Base-by-base conservation (phyloP, 345 rosid species). In the Stellera chamaejasme region DNA sequence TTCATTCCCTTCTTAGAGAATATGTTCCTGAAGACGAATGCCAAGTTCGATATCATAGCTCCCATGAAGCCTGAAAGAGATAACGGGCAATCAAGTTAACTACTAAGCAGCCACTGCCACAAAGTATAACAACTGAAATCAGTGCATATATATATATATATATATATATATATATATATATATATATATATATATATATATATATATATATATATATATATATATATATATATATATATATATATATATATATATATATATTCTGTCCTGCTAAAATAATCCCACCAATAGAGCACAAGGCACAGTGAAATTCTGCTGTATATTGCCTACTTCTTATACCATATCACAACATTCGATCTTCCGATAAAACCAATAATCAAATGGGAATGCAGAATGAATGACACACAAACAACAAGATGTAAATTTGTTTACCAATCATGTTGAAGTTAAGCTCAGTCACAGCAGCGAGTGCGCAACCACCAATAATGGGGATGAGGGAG, bases 401-500 rank as follows among this genome's bases (percentile, higher is more conserved):
- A 27, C 25, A 43, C 23, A 54, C 53, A 48, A 42, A 13, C 9
- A 9, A 55, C 5, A n/a, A 10, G 25, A 60, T 26, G 14, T 6
- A 50, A 39, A 41, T 46, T 45, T 43, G 42, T 48, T 72, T 80
- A 93, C 99, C 99, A 43, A 0, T 74, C 99, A 90, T 90, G 80
- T 94, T 90, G 70, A 94, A 94, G 90, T 94, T 90, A 71, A 94
- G 95, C 82, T 94, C 97, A 7, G 97, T 90, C 59, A 85, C 79
- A 0, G 99, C 99, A 23, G 99, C 84, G 39, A 94, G 93, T 36
- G 96, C 90, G n/a, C 99, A 94, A 48, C 99, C 99, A 72, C 99
- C 99, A n/a, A 94, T 94, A 59, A 83, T 90, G 0, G 97, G 99
- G 66, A 94, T 2, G 26, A 94, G 93, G 32, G 97, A 94, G 19